Evolutionary conservation across 208 protist genomes (phyloP).

Genomic region (Acanthamoeba royreba): DNA sequence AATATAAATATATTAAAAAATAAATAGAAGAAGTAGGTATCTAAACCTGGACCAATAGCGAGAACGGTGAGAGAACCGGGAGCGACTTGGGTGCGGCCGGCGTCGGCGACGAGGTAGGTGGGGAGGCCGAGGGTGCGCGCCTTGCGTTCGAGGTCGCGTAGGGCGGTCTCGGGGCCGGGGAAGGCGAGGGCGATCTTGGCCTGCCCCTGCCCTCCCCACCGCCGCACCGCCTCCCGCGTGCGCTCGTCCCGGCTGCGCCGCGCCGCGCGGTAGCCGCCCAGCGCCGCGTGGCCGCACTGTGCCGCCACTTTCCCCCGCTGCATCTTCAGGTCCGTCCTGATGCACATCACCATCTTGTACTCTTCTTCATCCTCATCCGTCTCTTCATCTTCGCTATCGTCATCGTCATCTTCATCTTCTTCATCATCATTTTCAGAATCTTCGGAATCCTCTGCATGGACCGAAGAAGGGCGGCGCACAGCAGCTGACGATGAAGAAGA

Average conservation of each 20-base stretch:
- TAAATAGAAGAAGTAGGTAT: background rate
- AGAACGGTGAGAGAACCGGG: slow-evolving; percentile 63
- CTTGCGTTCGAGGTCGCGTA: slow-evolving; percentile 19
- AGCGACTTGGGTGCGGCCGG: slow-evolving; percentile 60
- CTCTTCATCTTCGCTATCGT: background rate
- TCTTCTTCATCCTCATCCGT: slow-evolving; percentile 50
- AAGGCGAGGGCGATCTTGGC: slow-evolving; percentile 64
- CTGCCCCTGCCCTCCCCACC: slow-evolving; percentile 58
- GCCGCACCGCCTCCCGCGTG: background rate
- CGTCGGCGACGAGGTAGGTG: slow-evolving; percentile 58
- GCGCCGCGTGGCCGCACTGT: slow-evolving; percentile 92
- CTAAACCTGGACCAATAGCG: slow-evolving; percentile 59
- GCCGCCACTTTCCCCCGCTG: slow-evolving; percentile 92
- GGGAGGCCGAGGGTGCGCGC: slow-evolving; percentile 52
- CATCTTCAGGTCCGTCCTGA: slow-evolving; percentile 94
- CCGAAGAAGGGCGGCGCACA: too few relatives aligned
- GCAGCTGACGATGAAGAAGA: background rate
- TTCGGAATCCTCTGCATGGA: background rate
- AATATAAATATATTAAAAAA: background rate
- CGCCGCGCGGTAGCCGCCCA: slow-evolving; percentile 85
- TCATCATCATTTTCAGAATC: slow-evolving; percentile 19
- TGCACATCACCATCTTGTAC: slow-evolving; percentile 89
- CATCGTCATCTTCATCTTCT: background rate
- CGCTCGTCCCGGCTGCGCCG: background rate
- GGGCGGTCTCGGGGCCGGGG: slow-evolving; percentile 48